Evolutionary conservation across 768 basidiomycete species (phyloP).

Genomic region (Boletus rubropictus): DNA sequence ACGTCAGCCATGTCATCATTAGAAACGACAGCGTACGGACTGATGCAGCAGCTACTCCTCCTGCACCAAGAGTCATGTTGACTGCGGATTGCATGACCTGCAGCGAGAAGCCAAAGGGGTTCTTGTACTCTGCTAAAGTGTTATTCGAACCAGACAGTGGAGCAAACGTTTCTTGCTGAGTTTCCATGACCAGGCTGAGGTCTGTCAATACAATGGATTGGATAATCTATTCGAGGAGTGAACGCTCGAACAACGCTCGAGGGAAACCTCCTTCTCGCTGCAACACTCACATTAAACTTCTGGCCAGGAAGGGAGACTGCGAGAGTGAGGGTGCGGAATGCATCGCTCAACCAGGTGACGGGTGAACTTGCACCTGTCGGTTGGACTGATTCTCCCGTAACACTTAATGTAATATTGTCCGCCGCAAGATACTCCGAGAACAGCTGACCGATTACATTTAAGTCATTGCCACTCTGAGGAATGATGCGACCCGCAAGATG

Average conservation of each 20-base stretch:
- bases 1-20: not conserved
- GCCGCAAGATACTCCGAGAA: conserved; percentile 64
- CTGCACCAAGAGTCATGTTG: conserved; percentile 45
- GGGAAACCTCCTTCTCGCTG: not conserved
- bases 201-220: conserved; percentile 57
- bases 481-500: conserved; percentile 61
- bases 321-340: conserved; percentile 62
- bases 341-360: conserved; percentile 62
- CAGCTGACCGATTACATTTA: conserved; percentile 52
- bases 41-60: conserved; percentile 47
- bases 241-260: not conserved
- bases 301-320: conserved; percentile 58
- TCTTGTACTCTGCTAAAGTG: conserved; percentile 56
- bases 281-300: conserved; percentile 40
- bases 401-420: conserved; percentile 54
- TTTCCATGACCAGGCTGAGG: conserved; percentile 47
- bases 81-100: conserved; percentile 55
- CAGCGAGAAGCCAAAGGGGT: conserved; percentile 72
- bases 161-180: conserved; percentile 49
- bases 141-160: conserved; percentile 53
- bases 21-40: conserved; percentile 29
- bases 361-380: conserved; percentile 46
- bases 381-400: conserved; percentile 55
- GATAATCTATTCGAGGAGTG: conserved; percentile 41
- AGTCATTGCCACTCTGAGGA: conserved; percentile 51